These are phyloP conservation scores for Evansstolkia leycettana DNA, from an alignment of 495 filamentous ascomycete genomes.

Conservation along the genomic window DNA sequence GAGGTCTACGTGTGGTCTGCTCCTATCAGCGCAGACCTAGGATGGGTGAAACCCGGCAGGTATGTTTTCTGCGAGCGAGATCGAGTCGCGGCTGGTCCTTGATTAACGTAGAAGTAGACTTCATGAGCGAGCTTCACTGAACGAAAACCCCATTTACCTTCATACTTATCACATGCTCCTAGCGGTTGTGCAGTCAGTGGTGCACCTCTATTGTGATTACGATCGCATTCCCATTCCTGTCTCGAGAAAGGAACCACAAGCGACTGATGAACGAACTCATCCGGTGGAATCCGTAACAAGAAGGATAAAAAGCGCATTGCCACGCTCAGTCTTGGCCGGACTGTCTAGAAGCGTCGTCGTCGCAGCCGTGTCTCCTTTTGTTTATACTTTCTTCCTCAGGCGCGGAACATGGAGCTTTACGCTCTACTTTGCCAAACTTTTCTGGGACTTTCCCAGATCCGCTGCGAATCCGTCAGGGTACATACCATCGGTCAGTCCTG, in stretches of 20 bases:
- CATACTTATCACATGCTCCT: conserved; percentile 55
- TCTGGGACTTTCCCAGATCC: conserved; percentile 62
- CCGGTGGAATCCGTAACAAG: conserved; percentile 20
- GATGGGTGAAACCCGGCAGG: conserved; percentile 57
- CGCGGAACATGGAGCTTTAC: conserved; percentile 52
- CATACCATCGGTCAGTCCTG: conserved; percentile 43
- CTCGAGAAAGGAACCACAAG: conserved; percentile 18
- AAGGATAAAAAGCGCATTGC: conserved; percentile 17
- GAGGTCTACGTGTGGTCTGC: conserved; percentile 72
- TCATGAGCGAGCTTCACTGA: conserved; percentile 66
- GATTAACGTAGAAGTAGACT: conserved; percentile 16
- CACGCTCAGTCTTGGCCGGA: conserved; percentile 13
- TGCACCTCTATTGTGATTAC: conserved; percentile 63
- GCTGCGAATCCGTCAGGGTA: conserved; percentile 42
- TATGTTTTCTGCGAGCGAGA: conserved; percentile 17
- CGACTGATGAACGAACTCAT: conserved; percentile 24
- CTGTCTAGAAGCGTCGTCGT: conserved; percentile 31
- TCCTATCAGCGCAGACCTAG: conserved; percentile 48
- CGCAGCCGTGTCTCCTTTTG: conserved; percentile 31
- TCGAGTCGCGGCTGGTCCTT: neutral
- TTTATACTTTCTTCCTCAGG: conserved; percentile 57
- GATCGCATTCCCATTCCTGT: conserved; percentile 54
- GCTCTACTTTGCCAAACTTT: conserved; percentile 52
- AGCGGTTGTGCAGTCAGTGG: conserved; percentile 52
- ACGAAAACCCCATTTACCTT: conserved; percentile 78